These are phyloP conservation scores for Geotrichum citri-aurantii DNA, from an alignment of 1,139 yeast genomes.

Conservation along the genomic window DNA sequence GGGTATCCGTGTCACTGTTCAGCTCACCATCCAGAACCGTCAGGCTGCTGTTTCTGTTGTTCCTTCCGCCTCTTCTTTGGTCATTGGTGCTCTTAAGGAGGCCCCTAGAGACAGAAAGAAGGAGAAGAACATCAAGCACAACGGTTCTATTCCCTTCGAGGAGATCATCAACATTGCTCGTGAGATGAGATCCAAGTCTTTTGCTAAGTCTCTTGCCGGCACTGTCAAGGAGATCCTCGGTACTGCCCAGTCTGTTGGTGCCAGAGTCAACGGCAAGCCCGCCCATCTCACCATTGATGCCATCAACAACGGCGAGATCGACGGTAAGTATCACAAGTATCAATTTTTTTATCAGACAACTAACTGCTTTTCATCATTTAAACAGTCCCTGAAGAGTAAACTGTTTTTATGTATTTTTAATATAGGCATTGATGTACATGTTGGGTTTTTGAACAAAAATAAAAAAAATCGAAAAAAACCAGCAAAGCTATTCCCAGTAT, in stretches of 20 bases:
- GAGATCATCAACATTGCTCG: conserved; percentile 97
- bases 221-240: conserved; percentile 99
- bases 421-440: conserved; percentile 23
- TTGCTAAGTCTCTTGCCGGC: conserved; percentile 95
- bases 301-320: conserved; percentile 97
- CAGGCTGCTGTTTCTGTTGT: conserved; percentile 99
- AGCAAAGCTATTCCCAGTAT: background rate
- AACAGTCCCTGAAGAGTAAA: conserved; percentile 21
- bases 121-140: conserved; percentile 99
- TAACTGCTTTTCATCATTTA: conserved; percentile 8
- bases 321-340: conserved; percentile 35
- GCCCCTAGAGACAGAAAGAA: conserved; percentile 99
- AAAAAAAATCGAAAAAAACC: conserved; percentile 7
- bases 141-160: conserved; percentile 96
- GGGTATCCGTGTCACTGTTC: conserved; percentile 99
- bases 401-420: conserved; percentile 19
- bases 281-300: conserved; percentile 98
- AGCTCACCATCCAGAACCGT: conserved; percentile 98
- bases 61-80: conserved; percentile 98
- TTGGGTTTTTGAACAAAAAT: conserved; percentile 9
- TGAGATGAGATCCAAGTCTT: conserved; percentile 94
- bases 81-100: conserved; percentile 98
- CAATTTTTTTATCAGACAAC: conserved; percentile 11
- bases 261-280: conserved; percentile 97
- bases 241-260: conserved; percentile 99